These are phyloP conservation scores for Diplodia seriata DNA, from an alignment of 2,329 filamentous ascomycete genomes.

Conservation along the genomic window DNA sequence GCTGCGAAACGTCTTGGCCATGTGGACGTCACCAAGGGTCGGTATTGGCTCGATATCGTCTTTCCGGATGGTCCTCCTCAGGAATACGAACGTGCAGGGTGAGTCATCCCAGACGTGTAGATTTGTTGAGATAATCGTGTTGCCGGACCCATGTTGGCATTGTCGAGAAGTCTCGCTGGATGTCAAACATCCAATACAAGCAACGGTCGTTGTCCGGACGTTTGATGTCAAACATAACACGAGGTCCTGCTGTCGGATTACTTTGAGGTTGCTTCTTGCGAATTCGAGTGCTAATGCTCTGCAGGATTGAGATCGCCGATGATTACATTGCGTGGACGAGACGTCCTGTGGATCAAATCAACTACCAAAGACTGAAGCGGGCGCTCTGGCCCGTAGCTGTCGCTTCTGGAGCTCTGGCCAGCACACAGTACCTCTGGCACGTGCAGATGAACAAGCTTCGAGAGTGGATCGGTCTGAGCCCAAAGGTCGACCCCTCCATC, in stretches of 20 bases:
- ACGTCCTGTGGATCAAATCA: conserved; percentile 40
- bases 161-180: neutral
- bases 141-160: neutral
- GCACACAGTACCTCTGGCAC: conserved; percentile 43
- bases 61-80: conserved; percentile 57
- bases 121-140: neutral
- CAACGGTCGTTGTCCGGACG: neutral
- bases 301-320: conserved; percentile 47
- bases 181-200: neutral
- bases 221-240: neutral
- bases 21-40: conserved; percentile 50
- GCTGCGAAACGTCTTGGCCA: conserved; percentile 43
- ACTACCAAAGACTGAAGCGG: conserved; percentile 49
- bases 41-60: conserved; percentile 56
- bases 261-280: neutral
- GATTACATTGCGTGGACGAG: conserved; percentile 48
- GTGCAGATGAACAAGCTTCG: conserved; percentile 47
- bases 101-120: conserved; percentile 17
- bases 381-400: conserved; percentile 50
- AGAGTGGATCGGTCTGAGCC: conserved; percentile 46
- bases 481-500: conserved; percentile 32
- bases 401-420: conserved; percentile 45
- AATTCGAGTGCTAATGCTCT: conserved; percentile 41
- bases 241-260: neutral
- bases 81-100: conserved; percentile 57